Evolutionary conservation across 441 rosid species (phyloP).

Genomic region (Bruguiera hainesii): DNA sequence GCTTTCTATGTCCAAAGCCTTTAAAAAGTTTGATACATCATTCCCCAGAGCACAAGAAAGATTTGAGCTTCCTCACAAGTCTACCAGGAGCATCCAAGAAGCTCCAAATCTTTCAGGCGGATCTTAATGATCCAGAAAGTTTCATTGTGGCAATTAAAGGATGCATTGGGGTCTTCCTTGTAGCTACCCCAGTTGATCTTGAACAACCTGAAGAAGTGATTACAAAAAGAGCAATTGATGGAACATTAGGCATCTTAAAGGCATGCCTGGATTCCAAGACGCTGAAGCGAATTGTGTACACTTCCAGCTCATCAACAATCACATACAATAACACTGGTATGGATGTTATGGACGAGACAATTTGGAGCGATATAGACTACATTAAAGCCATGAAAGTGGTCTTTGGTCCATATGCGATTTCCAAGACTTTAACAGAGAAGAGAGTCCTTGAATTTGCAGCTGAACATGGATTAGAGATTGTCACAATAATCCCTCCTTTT

Average conservation of each 20-base stretch:
- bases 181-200: constrained; percentile 35
- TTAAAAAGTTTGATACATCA: too few species aligned
- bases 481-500: constrained; percentile 29
- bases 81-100: constrained; percentile 30
- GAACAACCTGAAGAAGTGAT: constrained; percentile 28
- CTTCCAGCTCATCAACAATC: constrained; percentile 29
- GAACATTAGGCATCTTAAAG: constrained; percentile 35
- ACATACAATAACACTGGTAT: background rate
- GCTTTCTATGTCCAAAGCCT: too few species aligned
- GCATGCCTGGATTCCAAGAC: constrained; percentile 33
- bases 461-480: constrained; percentile 31
- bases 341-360: constrained; percentile 35
- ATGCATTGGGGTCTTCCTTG: constrained; percentile 35
- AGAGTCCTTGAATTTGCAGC: constrained; percentile 28
- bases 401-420: constrained; percentile 15
- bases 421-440: constrained; percentile 36
- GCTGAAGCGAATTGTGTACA: constrained; percentile 43
- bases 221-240: constrained; percentile 24
- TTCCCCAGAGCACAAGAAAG: constrained; percentile 32
- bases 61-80: constrained; percentile 35
- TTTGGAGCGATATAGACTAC: constrained; percentile 35
- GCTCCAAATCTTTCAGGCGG: constrained; percentile 35
- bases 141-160: constrained; percentile 33
- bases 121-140: constrained; percentile 32
- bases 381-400: background rate